These are phyloP conservation scores for Fusarium beomiforme DNA, from an alignment of 2,329 filamentous ascomycete species.

Conservation along the genomic window DNA sequence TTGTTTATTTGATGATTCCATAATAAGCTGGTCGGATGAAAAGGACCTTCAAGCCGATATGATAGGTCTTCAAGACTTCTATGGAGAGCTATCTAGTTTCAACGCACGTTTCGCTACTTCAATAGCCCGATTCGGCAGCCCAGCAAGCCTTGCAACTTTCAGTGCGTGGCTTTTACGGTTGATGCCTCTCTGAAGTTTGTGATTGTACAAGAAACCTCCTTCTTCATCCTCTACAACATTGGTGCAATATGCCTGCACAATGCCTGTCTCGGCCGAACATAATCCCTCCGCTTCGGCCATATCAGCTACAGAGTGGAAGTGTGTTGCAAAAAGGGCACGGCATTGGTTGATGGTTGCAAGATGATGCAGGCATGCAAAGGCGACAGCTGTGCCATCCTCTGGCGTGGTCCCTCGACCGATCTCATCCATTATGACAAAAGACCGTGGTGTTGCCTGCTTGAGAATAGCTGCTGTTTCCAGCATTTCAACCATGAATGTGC, in stretches of 20 bases:
- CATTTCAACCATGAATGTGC: slow-evolving; percentile 99
- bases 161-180: slow-evolving; percentile 91
- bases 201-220: slow-evolving; percentile 84
- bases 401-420: slow-evolving; percentile 94
- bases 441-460: slow-evolving; percentile 81
- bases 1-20: background rate
- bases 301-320: slow-evolving; percentile 88
- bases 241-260: slow-evolving; percentile 84
- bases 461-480: slow-evolving; percentile 93
- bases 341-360: slow-evolving; percentile 80
- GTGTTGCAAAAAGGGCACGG: slow-evolving; percentile 90
- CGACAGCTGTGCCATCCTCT: slow-evolving; percentile 89
- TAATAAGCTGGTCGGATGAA: background rate
- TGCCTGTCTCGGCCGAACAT: slow-evolving; percentile 47
- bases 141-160: slow-evolving; percentile 91
- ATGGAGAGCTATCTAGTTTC: slow-evolving; percentile 18
- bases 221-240: slow-evolving; percentile 80
- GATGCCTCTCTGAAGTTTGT: slow-evolving; percentile 81
- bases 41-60: background rate
- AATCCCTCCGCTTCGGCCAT: slow-evolving; percentile 69
- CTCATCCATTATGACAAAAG: slow-evolving; percentile 98
- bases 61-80: background rate
- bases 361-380: slow-evolving; percentile 88
- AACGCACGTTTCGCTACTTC: slow-evolving; percentile 71
- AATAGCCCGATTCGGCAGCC: slow-evolving; percentile 79